Conservation (phyloP, 2,329 filamentous ascomycete species). For the Stachybotrys elegans region DNA sequence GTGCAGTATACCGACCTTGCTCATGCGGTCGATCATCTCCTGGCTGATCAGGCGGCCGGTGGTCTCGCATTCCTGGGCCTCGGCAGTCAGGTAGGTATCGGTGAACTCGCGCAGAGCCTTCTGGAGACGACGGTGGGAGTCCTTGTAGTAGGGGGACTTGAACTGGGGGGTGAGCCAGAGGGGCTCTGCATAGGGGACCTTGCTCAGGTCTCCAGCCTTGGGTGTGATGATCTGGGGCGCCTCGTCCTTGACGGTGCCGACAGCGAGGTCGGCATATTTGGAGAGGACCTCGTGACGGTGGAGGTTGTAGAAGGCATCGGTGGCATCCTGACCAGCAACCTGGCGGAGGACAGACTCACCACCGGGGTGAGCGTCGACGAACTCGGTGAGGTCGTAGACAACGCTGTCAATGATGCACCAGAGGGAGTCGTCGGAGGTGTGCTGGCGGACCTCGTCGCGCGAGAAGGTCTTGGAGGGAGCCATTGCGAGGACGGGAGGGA, state of each 20-base stretch:
- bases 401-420: conserved; percentile 85
- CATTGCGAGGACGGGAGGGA: too few species aligned
- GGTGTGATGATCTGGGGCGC: conserved; percentile 67
- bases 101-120: conserved; percentile 68
- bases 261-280: conserved; percentile 69
- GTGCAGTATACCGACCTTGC: conserved; percentile 66
- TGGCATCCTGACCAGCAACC: conserved; percentile 77
- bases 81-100: conserved; percentile 65
- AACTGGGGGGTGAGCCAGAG: conserved; percentile 75
- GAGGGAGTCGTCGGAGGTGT: conserved; percentile 69
- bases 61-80: conserved; percentile 71
- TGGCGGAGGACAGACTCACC: conserved; percentile 75
- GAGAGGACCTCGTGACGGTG: conserved; percentile 85
- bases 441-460: conserved; percentile 65
- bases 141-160: conserved; percentile 75
- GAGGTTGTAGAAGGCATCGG: conserved; percentile 82
- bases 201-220: conserved; percentile 65
- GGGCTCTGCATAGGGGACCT: conserved; percentile 80
- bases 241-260: conserved; percentile 73
- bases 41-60: conserved; percentile 67
- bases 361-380: conserved; percentile 79
- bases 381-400: conserved; percentile 83
- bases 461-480: conserved; percentile 45
- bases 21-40: conserved; percentile 73
- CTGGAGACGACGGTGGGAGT: conserved; percentile 65